phyloP scores from a whole-genome alignment of 306 rosid genomes.

The Canavalia gladiata region DNA sequence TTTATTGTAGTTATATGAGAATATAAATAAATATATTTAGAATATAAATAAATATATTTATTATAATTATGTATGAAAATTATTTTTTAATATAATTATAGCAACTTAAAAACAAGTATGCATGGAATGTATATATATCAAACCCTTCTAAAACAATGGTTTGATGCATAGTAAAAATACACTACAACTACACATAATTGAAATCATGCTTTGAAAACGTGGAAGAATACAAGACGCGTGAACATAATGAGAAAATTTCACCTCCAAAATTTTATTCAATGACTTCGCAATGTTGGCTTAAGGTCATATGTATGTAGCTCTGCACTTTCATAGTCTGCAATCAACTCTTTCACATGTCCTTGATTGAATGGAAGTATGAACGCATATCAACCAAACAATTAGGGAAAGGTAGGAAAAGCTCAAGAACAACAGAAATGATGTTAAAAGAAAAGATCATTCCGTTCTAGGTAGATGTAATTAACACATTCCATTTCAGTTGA shows the following conservation, averaged over 20 bases:
- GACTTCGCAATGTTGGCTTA: slow-evolving; percentile 77
- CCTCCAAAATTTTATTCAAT: slow-evolving; percentile 83
- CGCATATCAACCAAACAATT: slow-evolving; percentile 24
- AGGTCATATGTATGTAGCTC: slow-evolving; percentile 81
- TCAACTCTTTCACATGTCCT: slow-evolving; percentile 74
- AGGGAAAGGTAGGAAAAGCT: not conserved
- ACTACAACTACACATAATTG: slow-evolving; percentile 1
- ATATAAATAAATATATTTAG: too few species aligned
- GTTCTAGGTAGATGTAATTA: too few species aligned
- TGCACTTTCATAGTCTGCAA: slow-evolving; percentile 65
- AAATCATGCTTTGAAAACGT: not conserved
- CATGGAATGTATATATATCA: slow-evolving; percentile 10
- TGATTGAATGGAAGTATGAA: slow-evolving; percentile 26
- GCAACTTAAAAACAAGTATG: too few species aligned
- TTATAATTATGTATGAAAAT: too few species aligned
- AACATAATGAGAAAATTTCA: slow-evolving; percentile 45
- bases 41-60: too few species aligned
- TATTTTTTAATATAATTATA: too few species aligned
- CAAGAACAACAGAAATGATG: too few species aligned
- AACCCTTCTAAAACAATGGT: slow-evolving; percentile 16
- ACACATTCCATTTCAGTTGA: too few species aligned
- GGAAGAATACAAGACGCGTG: slow-evolving; percentile 7
- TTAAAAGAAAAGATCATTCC: too few species aligned
- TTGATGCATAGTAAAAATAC: not conserved
- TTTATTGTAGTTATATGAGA: not conserved